Evolutionary conservation across 805 yeast genomes (phyloP).

Genomic region (Yarrowia hollandica): DNA sequence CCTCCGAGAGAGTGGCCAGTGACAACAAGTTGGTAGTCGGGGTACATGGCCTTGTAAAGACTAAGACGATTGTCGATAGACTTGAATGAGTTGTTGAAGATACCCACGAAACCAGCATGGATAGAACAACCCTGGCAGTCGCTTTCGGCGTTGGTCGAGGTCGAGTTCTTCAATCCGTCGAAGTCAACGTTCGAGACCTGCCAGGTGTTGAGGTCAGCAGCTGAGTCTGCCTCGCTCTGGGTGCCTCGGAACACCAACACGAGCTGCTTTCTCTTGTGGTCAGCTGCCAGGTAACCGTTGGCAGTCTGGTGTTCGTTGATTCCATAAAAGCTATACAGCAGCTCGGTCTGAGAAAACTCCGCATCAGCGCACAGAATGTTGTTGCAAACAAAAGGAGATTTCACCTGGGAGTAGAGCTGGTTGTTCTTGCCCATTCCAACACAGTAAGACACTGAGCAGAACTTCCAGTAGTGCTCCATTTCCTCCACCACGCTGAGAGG

Average conservation of each 20-base stretch:
- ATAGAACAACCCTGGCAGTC: constrained; percentile 2
- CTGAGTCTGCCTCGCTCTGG: background rate
- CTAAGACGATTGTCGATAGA: background rate
- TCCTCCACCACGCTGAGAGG: background rate
- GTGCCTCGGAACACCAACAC: constrained; percentile 11
- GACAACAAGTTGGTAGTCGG: constrained; percentile 15
- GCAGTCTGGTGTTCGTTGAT: constrained; percentile 3
- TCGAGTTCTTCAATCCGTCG: background rate
- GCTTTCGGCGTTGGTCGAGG: background rate
- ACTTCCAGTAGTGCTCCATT: constrained; percentile 27
- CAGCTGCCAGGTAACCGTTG: constrained; percentile 4
- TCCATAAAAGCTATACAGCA: constrained; percentile 13
- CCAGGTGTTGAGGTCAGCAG: constrained; percentile 15
- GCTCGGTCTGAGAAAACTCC: constrained; percentile 19
- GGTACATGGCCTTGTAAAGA: background rate
- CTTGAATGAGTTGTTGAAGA: constrained; percentile 7
- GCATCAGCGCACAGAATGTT: constrained; percentile 6
- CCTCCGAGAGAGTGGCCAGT: constrained; percentile 28
- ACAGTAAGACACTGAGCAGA: constrained; percentile 10
- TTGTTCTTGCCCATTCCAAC: constrained; percentile 16
- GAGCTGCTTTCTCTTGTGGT: constrained; percentile 10
- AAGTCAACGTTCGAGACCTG: background rate
- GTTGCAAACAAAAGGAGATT: constrained; percentile 10
- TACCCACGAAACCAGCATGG: constrained; percentile 15
- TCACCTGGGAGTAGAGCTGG: constrained; percentile 5